Base-by-base conservation (phyloP, 768 basidiomycete species). In the Gloeophyllum trabeum region DNA sequence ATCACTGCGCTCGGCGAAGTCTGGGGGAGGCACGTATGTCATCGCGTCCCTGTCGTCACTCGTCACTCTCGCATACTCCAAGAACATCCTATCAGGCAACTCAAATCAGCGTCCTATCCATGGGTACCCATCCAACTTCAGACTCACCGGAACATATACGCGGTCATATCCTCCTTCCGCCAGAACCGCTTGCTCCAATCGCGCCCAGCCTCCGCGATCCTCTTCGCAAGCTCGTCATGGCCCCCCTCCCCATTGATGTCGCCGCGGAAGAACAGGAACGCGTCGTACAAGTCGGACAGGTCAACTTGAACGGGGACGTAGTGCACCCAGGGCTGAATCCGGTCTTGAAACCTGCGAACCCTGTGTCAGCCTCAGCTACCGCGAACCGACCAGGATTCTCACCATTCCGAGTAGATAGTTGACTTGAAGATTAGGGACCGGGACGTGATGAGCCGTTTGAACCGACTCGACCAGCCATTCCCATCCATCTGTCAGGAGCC, bases 401-500 rank as follows among this genome's bases (percentile, higher is more conserved):
- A 77, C 83, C 83, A 85, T 59, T 84, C 83, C 0, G 80, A 81
- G 52, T 79, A 83, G 46, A 83, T 70, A 0, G 81, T 83, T 25
- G 76, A 65, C 52, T 84, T 83, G 61, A 85, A 73, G 4, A 83
- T 61, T 13, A 81, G 59, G 0, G 80, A 66, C 20, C 80, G 79
- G 19, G 73, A 67, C 2, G 75, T 74, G 3, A 83, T 65, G 2
- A 83, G 61, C 3, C 79, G 63, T 46, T 79, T 78, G 55, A 83
- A 85, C 3, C 79, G 67, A n/a, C 73, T 66, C 3, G 77, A 79
- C 79, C 80, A 81, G 1, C 77, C 81, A 43, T 77, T 75, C 5
- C 75, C 78, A 45, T 79, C 76, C 7, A 79, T 59, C 74, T 76
- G 45, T n/a, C n/a, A 23, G n/a, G 23, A 14, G 24, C 4, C 16